phyloP scores from a whole-genome alignment of 2,329 filamentous ascomycete species.

The Alternaria sp. region DNA sequence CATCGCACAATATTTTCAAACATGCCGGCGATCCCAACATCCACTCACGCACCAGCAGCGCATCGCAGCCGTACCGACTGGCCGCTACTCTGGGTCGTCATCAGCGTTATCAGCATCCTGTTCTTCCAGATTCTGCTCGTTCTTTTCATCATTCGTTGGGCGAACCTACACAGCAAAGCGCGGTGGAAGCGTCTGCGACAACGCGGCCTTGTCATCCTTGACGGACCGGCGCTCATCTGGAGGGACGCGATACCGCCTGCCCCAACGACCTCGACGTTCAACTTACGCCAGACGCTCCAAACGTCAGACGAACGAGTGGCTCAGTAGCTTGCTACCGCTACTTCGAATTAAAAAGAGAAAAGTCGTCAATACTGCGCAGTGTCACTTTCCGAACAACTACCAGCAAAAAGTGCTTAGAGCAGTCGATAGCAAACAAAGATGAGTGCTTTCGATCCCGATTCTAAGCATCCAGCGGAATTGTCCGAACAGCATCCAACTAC shows the following conservation, averaged over 20 bases:
- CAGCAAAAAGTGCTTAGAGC: neutral
- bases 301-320: neutral
- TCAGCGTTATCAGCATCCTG: slow-evolving; percentile 13
- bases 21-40: slow-evolving; percentile 4
- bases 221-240: slow-evolving; percentile 24
- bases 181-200: slow-evolving; percentile 21
- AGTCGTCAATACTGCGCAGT: neutral
- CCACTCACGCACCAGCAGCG: neutral
- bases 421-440: neutral
- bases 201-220: slow-evolving; percentile 24
- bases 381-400: neutral
- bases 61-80: slow-evolving; percentile 7
- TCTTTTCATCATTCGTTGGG: slow-evolving; percentile 7
- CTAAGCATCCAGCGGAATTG: neutral
- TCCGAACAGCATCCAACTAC: neutral
- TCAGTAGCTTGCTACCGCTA: neutral
- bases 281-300: slow-evolving; percentile 11
- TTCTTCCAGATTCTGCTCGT: slow-evolving; percentile 9
- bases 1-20: neutral
- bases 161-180: slow-evolving; percentile 20
- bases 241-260: slow-evolving; percentile 19
- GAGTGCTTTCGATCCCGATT: neutral
- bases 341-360: neutral
- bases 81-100: slow-evolving; percentile 12
- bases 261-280: slow-evolving; percentile 16